Evolutionary conservation across 495 filamentous ascomycete genomes (phyloP).

Genomic region (Penicillium dipodomyicola): DNA sequence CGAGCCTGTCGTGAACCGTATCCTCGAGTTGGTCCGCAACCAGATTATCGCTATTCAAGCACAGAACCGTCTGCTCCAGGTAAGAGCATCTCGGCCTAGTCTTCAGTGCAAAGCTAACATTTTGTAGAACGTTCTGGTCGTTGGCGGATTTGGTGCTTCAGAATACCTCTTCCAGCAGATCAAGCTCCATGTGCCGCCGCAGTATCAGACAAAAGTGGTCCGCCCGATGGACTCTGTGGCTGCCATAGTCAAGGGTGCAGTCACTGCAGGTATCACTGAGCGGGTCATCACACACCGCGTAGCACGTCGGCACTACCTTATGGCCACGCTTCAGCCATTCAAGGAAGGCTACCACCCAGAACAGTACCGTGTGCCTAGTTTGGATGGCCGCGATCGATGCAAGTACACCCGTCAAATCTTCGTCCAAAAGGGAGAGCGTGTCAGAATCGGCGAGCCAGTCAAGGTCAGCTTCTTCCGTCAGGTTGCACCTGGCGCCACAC

Average conservation of each 20-base stretch:
- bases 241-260: slow-evolving; percentile 77
- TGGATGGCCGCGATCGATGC: slow-evolving; percentile 96
- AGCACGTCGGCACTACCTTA: slow-evolving; percentile 96
- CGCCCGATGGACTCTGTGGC: slow-evolving; percentile 83
- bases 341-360: slow-evolving; percentile 98
- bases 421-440: slow-evolving; percentile 96
- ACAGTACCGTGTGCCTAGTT: slow-evolving; percentile 91
- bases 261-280: slow-evolving; percentile 92
- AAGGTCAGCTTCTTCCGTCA: slow-evolving; percentile 99
- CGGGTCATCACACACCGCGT: slow-evolving; percentile 95
- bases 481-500: slow-evolving; percentile 92
- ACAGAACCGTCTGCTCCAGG: slow-evolving; percentile 69
- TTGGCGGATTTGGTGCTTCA: slow-evolving; percentile 77
- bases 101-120: slow-evolving; percentile 16
- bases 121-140: slow-evolving; percentile 67
- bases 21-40: slow-evolving; percentile 73
- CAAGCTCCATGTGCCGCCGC: slow-evolving; percentile 73
- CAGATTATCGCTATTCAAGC: slow-evolving; percentile 81
- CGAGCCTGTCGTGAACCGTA: slow-evolving; percentile 75
- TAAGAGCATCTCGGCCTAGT: slow-evolving; percentile 31
- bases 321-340: slow-evolving; percentile 98
- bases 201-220: slow-evolving; percentile 76
- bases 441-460: slow-evolving; percentile 98
- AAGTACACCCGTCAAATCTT: slow-evolving; percentile 99
- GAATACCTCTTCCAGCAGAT: slow-evolving; percentile 85